Evolutionary conservation across 2,329 filamentous ascomycete species (phyloP), one percentile per base, ranked within the genome.

Genomic region (Purpureocillium lavendulum): DNA sequence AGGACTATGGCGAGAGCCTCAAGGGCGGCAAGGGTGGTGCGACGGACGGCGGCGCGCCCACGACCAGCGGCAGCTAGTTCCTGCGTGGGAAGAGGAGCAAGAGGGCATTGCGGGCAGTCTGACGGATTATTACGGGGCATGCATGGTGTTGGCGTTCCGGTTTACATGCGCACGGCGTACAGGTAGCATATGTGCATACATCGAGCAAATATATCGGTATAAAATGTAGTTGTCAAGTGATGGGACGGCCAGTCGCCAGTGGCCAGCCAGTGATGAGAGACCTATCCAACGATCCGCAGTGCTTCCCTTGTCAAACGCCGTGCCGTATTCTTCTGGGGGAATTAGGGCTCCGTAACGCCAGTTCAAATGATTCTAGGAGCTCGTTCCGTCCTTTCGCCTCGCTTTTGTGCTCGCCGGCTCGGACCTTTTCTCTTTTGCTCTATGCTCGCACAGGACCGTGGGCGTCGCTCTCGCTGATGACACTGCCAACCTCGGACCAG

Each of bases 401-500:
- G 21, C 21, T 26, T 26, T 26, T 26, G 6, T 26, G n/a, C 21
- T 26, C 6, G 21, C 21, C 21, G 5, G 31, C 33, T 41, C 41
- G 31, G 40, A 18, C 32, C 13, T 6, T 15, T 16, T 5, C n/a
- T 10, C 30, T 15, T 16, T 21, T n/a, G n/a, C 13, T 35, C 47
- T 51, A 57, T 40, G 60, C 56, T 29, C 56, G 62, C n/a, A 52
- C 49, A 10, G 55, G 57, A 5, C 51, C 39, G 7, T 50, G 53
- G 9, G 52, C 56, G 36, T 77, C 72, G 47, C 59, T 71, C 53
- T 77, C 73, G 52, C 76, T 80, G 18, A 80, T 61, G 11, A 77
- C 69, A 45, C 77, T 82, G 43, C 75, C 78, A 12, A 82, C 69
- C 52, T 82, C 78, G 7, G 74, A 78, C 78, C 78, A 82, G 56